Evolutionary conservation across 345 rosid species (phyloP).

Genomic region (Populus alba): DNA sequence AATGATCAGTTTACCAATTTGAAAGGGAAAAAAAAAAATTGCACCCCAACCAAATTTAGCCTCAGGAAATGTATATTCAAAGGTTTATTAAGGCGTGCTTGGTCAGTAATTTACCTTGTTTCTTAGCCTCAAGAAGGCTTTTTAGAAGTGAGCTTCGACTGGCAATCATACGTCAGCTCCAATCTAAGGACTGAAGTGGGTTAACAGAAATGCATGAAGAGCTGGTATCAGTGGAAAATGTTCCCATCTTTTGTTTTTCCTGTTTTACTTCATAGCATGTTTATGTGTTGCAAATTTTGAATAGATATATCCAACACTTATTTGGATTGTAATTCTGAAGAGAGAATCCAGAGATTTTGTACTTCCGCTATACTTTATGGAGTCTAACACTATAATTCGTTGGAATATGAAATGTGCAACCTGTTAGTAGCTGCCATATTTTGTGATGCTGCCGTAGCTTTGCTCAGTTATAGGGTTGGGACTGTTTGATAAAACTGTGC

Average conservation of each 20-base stretch:
- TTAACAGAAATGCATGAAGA: not conserved
- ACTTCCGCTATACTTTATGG: not conserved
- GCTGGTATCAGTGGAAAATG: not conserved
- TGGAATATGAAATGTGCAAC: not conserved
- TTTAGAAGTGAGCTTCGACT: too few species aligned
- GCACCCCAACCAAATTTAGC: too few species aligned
- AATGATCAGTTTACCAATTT: conserved; percentile 30
- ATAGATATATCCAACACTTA: not conserved
- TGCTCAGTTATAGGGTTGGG: not conserved
- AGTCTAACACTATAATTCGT: not conserved
- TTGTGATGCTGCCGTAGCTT: not conserved
- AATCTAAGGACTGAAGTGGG: not conserved
- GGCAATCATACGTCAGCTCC: too few species aligned
- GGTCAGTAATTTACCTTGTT: too few species aligned
- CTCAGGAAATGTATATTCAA: too few species aligned
- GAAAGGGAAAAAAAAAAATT: too few species aligned
- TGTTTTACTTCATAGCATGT: not conserved
- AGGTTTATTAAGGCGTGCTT: too few species aligned
- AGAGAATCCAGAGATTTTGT: not conserved
- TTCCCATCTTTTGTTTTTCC: not conserved
- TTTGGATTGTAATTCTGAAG: not conserved
- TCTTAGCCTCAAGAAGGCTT: too few species aligned
- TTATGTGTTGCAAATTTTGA: not conserved
- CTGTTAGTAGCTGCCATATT: not conserved
- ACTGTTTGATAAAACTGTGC: not conserved